Evolutionary conservation across 2,329 filamentous ascomycete species (phyloP), one percentile per base, ranked within the genome.

Genomic region (Ceratocystis cubensis): DNA sequence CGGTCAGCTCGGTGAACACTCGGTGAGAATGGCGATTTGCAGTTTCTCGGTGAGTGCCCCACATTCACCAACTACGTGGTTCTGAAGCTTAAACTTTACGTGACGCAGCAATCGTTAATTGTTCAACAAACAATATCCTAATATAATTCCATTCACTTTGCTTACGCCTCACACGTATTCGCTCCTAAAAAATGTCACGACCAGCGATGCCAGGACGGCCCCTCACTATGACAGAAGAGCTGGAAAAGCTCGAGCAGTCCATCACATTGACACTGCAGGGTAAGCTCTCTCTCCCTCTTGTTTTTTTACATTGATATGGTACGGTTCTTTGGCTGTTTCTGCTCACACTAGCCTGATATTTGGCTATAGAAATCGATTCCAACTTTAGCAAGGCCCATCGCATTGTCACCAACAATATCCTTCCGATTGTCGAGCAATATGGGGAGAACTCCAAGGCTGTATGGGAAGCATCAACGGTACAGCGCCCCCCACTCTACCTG

Each of bases 331-430:
- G 41, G 20, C 30, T 50, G 10, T 17, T 61, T 20, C 41, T 30
- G 61, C 53, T 37, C 63, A 63, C 25, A 20, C 53, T 57, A 30
- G 17, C 15, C 44, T 45, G 25, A 45, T 5, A 20, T 41, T 50
- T 30, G 17, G 61, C 68, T 57, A 17, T 72, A 95, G 94, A 99
- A 80, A 99, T 99, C 78, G 94, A 99, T 75, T 89, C 91, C 76
- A 99, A 99, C 77, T 99, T 99, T 75, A 96, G 90, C 78, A 91
- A 90, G 73, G 92, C 94, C 37, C 94, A 99, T 76, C 87, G 91
- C 69, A 97, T 99, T 68, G 93, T 99, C 48, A 97, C 94, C 0
- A 88, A 88, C 0, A 96, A 87, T 73, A 96, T 99, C 66, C 78
- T 99, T 2, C 94, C 94, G 0, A 83, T 96, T 0, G 91, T 99